Evolutionary conservation across 257 asterid genomes (phyloP).

Genomic region (Leptodermis oblonga): DNA sequence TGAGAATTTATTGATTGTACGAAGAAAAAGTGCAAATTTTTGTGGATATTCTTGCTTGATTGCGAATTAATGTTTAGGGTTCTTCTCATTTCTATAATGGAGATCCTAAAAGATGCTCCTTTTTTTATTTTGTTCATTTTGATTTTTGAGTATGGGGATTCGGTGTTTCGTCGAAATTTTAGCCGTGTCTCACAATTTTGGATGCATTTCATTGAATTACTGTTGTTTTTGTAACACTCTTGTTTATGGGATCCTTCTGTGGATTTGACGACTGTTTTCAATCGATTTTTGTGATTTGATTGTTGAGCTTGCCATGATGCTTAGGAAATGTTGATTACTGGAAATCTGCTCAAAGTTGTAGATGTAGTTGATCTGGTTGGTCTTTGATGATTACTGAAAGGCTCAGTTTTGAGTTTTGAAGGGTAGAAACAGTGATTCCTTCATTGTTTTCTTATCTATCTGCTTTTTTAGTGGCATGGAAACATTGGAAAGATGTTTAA

Average conservation of each 20-base stretch:
- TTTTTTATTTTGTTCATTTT: background rate
- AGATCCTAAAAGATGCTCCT: background rate
- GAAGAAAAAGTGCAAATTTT: background rate
- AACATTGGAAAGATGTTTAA: conserved; percentile 5
- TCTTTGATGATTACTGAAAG: background rate
- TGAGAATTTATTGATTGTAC: background rate
- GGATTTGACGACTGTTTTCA: background rate
- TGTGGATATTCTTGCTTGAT: background rate
- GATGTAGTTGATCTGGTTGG: background rate
- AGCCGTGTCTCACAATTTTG: background rate
- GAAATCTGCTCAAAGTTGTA: background rate
- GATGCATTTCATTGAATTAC: background rate
- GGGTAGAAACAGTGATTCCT: too few relatives aligned
- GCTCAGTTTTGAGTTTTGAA: background rate
- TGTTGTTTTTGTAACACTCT: background rate
- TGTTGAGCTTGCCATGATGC: background rate
- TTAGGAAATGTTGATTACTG: background rate
- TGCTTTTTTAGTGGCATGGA: background rate
- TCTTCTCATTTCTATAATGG: background rate
- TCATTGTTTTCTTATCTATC: background rate
- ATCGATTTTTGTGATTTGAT: background rate
- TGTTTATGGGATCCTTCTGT: background rate
- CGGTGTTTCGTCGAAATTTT: background rate
- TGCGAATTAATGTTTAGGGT: background rate
- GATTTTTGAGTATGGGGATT: background rate